Conservation (phyloP, 2,329 filamentous ascomycete species). For the Hymenoscyphus salicellus region DNA sequence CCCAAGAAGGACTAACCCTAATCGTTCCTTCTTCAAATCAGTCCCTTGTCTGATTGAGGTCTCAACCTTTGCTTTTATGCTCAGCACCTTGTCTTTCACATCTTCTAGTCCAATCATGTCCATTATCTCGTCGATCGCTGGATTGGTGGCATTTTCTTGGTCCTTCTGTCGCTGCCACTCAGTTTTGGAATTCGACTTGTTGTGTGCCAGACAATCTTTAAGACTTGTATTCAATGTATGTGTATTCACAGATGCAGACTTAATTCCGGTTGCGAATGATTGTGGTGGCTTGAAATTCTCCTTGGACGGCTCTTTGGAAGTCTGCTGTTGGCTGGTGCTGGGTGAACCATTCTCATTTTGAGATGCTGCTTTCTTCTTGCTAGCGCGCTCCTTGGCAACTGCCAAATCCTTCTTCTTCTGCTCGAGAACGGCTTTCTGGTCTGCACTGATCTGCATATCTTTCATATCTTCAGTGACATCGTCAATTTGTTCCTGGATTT, state of each 20-base stretch:
- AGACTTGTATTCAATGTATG: conserved; percentile 11
- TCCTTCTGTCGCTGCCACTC: conserved; percentile 64
- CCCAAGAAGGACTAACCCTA: conserved; percentile 62
- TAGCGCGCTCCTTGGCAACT: conserved; percentile 38
- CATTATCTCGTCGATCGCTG: conserved; percentile 62
- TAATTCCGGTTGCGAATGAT: not conserved
- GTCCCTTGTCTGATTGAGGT: conserved; percentile 55
- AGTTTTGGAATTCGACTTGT: conserved; percentile 36
- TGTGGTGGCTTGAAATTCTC: not conserved
- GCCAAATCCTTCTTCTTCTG: conserved; percentile 48
- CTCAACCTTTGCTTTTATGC: conserved; percentile 63
- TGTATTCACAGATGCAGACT: not conserved
- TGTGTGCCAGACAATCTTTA: conserved; percentile 21
- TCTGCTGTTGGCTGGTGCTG: conserved; percentile 10
- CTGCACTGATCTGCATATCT: conserved; percentile 44
- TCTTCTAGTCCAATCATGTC: conserved; percentile 67
- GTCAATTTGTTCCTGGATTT: conserved; percentile 29
- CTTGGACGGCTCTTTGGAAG: not conserved
- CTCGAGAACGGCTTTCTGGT: conserved; percentile 44
- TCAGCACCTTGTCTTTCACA: conserved; percentile 63
- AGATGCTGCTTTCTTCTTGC: conserved; percentile 14
- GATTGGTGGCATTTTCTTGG: conserved; percentile 48
- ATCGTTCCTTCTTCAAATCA: conserved; percentile 55
- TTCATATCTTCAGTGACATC: conserved; percentile 38
- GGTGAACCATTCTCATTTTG: conserved; percentile 4